Conservation (phyloP, 495 filamentous ascomycete genomes). For the Podospora tetraspora region DNA sequence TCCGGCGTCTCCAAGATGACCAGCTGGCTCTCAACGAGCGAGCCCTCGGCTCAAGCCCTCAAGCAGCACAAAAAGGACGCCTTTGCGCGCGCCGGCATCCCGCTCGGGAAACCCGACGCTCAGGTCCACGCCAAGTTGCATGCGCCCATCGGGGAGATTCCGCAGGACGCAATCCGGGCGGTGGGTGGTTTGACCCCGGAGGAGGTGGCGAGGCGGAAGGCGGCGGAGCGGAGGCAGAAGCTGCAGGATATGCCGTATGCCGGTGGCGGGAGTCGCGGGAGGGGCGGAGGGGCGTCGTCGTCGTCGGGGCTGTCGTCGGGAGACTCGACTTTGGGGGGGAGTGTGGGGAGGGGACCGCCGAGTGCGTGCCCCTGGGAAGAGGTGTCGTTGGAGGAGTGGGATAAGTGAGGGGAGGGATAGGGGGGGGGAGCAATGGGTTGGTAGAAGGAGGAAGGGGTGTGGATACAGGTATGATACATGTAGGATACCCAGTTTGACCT, state of each 20-base stretch:
- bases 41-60: conserved; percentile 38
- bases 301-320: conserved; percentile 9
- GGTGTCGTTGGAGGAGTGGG: neutral
- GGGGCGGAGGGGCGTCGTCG: neutral
- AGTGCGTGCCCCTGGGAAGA: conserved; percentile 2
- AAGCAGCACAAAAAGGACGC: conserved; percentile 36
- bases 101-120: conserved; percentile 21
- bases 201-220: conserved; percentile 27
- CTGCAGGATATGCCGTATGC: neutral
- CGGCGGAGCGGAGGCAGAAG: conserved; percentile 18
- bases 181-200: conserved; percentile 30
- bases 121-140: conserved; percentile 31
- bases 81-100: conserved; percentile 32
- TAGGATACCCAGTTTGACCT: neutral
- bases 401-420: neutral
- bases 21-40: conserved; percentile 36
- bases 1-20: conserved; percentile 32
- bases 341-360: conserved; percentile 3
- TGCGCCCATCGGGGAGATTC: conserved; percentile 34
- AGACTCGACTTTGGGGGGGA: neutral
- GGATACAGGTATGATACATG: neutral
- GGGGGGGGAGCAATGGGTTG: neutral
- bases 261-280: neutral
- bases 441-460: neutral
- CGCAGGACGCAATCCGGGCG: conserved; percentile 31